Base-by-base conservation (phyloP, 495 filamentous ascomycete genomes). In the Xylaria grammica region DNA sequence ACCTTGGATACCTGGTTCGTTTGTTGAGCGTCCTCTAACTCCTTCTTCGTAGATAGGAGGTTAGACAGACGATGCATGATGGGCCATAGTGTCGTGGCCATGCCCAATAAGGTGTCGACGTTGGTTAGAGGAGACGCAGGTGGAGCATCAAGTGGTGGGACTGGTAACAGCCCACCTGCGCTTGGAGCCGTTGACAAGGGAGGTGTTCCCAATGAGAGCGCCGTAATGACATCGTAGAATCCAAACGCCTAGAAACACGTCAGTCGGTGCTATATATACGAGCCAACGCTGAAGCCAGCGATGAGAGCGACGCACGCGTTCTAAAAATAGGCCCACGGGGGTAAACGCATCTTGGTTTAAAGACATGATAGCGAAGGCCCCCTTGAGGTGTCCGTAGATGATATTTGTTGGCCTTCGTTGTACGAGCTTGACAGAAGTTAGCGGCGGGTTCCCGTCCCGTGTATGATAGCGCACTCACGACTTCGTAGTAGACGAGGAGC, bases 201-300 rank as follows among this genome's bases (percentile, higher is more conserved):
- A 8, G 85, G 72, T 8, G 84, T 84, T 61, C 85, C 86, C 45
- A 87, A 79, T n/a, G 86, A 89, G 46, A 89, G 74, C 7, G 86
- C 86, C 9, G 85, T 80, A 20, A 87, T 86, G 17, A 89, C 86
- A 68, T 89, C 86, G 73, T 88, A 89, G 66, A 87, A 89, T 6
- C 85, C 80, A 61, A 89, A 89, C 3, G 85, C 85, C 84, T 87
- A 45, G 22, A 5, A 53, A 55, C 8, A 15, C 19, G 42, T 73
- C 19, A 71, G 68, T 46, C 42, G n/a, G n/a, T n/a, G n/a, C n/a
- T n/a, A 13, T 7, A n/a, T 15, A 13, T n/a, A 67, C 34, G 13
- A 46, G 49, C 27, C 8, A 53, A 17, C 17, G 8, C n/a, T 42
- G 22, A 24, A 4, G 8, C 36, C 20, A 27, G 19, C 32, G 8